These are phyloP conservation scores for Rubus parviflorus DNA, from an alignment of 306 rosid species.

Conservation along the genomic window DNA sequence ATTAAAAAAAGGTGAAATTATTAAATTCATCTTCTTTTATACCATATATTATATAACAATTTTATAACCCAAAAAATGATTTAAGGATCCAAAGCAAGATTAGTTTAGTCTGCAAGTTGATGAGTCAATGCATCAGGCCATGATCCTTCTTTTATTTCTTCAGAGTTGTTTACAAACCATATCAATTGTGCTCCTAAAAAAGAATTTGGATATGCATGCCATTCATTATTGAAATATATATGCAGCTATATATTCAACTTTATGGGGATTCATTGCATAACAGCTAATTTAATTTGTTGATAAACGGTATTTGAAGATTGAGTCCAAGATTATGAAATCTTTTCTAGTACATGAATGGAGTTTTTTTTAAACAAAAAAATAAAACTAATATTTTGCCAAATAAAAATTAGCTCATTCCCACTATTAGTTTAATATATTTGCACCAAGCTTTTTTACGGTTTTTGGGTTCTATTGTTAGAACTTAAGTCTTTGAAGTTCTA, in stretches of 20 bases:
- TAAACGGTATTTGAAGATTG: conserved; percentile 19
- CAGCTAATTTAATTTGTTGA: neutral
- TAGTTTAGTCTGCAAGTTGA: conserved; percentile 21
- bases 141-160: conserved; percentile 14
- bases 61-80: conserved; percentile 4
- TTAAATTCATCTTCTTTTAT: neutral
- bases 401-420: neutral
- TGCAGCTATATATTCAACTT: neutral
- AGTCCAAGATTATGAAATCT: conserved; percentile 29
- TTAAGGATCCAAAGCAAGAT: conserved; percentile 23
- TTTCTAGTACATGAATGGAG: neutral
- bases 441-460: neutral
- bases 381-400: neutral
- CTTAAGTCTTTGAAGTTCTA: neutral
- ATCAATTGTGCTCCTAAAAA: conserved; percentile 10
- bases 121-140: conserved; percentile 30
- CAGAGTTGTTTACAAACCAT: conserved; percentile 15
- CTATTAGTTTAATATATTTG: neutral
- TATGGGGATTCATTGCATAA: conserved; percentile 7
- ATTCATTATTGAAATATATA: conserved; percentile 15
- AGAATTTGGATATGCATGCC: conserved; percentile 8
- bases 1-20: neutral
- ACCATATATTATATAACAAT: neutral
- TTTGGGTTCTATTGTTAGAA: no score
- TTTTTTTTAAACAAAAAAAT: neutral